These are phyloP conservation scores for Chaetomium globosum DNA, from an alignment of 2,329 filamentous ascomycete species.

Conservation along the genomic window DNA sequence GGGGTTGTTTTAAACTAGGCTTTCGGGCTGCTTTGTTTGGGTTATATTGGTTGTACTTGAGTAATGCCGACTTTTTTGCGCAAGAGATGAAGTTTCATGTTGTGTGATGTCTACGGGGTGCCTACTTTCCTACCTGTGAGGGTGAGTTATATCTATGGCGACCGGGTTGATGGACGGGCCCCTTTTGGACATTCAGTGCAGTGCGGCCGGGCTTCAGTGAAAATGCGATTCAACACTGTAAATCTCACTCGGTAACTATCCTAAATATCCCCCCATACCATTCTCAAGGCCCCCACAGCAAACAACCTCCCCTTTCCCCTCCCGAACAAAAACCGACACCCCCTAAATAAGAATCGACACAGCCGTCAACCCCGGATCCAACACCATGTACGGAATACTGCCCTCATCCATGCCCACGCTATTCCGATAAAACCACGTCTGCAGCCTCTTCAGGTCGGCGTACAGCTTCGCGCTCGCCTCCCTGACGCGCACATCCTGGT, in stretches of 20 bases:
- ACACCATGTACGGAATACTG: conserved; percentile 45
- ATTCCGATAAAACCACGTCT: conserved; percentile 40
- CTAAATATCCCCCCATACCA: not conserved
- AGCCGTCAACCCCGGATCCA: conserved; percentile 45
- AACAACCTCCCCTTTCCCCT: not conserved
- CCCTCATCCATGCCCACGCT: conserved; percentile 42
- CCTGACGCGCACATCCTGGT: conserved; percentile 34
- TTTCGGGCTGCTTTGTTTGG: conserved; percentile 1
- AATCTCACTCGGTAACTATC: too few species aligned
- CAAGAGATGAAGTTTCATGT: not conserved
- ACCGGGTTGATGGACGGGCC: too few species aligned
- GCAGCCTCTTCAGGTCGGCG: conserved; percentile 37
- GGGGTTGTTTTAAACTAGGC: not conserved
- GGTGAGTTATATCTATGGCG: too few species aligned
- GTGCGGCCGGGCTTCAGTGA: too few species aligned
- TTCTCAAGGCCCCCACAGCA: conserved; percentile 13
- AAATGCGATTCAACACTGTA: too few species aligned
- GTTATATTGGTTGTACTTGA: conserved; percentile 13
- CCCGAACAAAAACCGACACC: conserved; percentile 43
- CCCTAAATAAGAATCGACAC: conserved; percentile 43
- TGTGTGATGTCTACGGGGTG: not conserved
- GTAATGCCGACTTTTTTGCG: conserved; percentile 18
- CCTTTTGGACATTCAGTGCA: too few species aligned
- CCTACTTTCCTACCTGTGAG: too few species aligned
- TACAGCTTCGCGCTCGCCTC: conserved; percentile 40